A percentile compares a stretch with the other conserved stretches of the same genome.
phyloP scores from a whole-genome alignment of 2,329 filamentous ascomycete genomes.

The Aspergillus sp. region DNA sequence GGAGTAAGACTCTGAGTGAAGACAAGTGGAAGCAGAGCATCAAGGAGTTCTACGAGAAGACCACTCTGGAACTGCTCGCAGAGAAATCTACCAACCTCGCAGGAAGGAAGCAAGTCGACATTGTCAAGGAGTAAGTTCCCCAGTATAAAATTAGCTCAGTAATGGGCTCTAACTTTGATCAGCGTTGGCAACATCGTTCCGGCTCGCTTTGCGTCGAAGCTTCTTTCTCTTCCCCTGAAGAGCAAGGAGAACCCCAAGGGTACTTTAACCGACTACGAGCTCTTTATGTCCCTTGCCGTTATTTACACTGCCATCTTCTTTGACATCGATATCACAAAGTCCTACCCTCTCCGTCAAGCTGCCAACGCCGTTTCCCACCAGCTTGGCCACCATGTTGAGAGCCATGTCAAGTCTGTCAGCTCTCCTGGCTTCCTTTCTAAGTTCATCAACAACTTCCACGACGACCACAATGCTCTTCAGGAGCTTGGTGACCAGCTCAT shows the following conservation, averaged over 20 bases:
- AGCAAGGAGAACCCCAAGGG: conserved; percentile 51
- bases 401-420: conserved; percentile 63
- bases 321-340: conserved; percentile 65
- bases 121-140: conserved; percentile 56
- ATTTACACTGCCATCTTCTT: conserved; percentile 68
- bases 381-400: conserved; percentile 62
- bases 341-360: conserved; percentile 62
- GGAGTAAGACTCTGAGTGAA: conserved; percentile 60
- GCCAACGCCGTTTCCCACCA: conserved; percentile 58
- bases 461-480: conserved; percentile 57
- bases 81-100: conserved; percentile 66
- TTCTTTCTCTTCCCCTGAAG: conserved; percentile 58
- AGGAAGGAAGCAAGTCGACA: conserved; percentile 66
- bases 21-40: conserved; percentile 63
- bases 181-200: conserved; percentile 54
- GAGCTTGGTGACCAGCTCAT: conserved; percentile 67
- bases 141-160: background rate
- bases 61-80: conserved; percentile 60
- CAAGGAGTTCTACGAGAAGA: conserved; percentile 66
- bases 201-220: conserved; percentile 55
- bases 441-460: conserved; percentile 47
- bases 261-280: conserved; percentile 57
- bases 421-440: conserved; percentile 57
- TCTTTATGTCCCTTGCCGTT: conserved; percentile 61
- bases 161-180: conserved; percentile 11